Evolutionary conservation across 1,284 basidiomycete species (phyloP), one percentile per base, ranked within the genome.

Genomic region (Heterobasidion occidentale): DNA sequence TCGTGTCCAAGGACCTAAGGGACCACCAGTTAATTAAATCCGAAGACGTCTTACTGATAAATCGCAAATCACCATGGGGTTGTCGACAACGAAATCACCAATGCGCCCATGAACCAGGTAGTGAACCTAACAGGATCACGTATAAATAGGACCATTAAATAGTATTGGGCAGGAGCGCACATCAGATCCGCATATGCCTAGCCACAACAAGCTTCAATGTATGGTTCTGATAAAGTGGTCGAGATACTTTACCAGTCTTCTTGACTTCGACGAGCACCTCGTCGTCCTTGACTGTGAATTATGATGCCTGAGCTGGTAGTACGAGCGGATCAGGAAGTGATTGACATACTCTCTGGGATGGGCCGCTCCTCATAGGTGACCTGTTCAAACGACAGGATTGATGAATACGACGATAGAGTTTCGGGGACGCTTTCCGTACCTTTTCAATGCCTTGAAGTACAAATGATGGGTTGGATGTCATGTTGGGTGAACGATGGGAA

Each of bases 191-290:
- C 93, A 95, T 60, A 95, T 92, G 56, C 92, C 91, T 92, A 61
- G 36, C 49, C 38, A 42, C 19, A 54, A 38, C n/a, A 15, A 36
- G 55, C 17, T 36, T 27, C 50, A 35, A 36, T 46, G 38, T 46
- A 54, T 20, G 19, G 47, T 6, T 11, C n/a, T 36, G 15, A 17
- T 27, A 27, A 27, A n/a, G 36, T 45, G 46, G 54, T 8, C 27
- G 47, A 9, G 9, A 4, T 19, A 49, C 67, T 80, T 59, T 60
- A 86, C 90, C 91, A 20, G 93, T 94, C 74, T 96, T 94, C 73
- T 94, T 94, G 52, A 98, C 87, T 66, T 92, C 82, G 51, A 98
- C 84, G 36, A 98, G 83, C 48, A 95, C 93, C 65, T 97, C 89
- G 64, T 90, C 78, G 54, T 80, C 80, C 20, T 77, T 76, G 60